Evolutionary conservation across 164 flowering plant genomes (phyloP), one percentile per base, ranked within the genome.

Genomic region (Tinospora cordifolia): DNA sequence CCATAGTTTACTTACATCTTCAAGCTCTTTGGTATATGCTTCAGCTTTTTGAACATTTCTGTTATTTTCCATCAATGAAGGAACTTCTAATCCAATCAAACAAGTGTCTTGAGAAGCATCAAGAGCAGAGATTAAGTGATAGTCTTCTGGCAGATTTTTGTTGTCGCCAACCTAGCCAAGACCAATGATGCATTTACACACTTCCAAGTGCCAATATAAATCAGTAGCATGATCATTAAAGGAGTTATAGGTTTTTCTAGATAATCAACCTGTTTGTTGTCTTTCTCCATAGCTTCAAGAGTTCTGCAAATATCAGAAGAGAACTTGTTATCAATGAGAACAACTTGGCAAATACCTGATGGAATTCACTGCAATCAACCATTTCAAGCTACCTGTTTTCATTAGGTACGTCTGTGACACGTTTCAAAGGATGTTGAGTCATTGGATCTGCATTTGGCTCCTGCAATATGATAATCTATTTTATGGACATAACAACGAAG

Each of bases 1-100:
- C 22, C 3, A 58, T 40, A 69, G 46, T 69, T 68, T 40, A 79
- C 97, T 85, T 81, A 88, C 98, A 79, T 87, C 81, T 25, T 92
- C 97, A 72, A 94, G 93, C 71, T 90, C 89, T 76, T 89, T 90
- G 47, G 82, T 62, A 78, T 82, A 89, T 49, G 95, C 89, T 78
- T 89, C 92, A 72, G 97, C 97, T 79, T 83, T 90, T 67, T 87
- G 84, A 66, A 92, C 79, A 79, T 75, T 86, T 57, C 74, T 83
- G 76, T 90, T 81, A 78, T 76, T 75, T 69, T 87, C 89, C 70
- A 85, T 70, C 13, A 71, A 75, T 21, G 63, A n/a, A 49, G 82
- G 67, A 21, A 75, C 73, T 68, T 83, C 88, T 2, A 84, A 59
- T 64, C 78, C 84, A 49, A 65, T 60, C 72, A 77, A 62, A 62